Base-by-base conservation (phyloP, 2,329 filamentous ascomycete genomes). In the Aspergillus glaucus region DNA sequence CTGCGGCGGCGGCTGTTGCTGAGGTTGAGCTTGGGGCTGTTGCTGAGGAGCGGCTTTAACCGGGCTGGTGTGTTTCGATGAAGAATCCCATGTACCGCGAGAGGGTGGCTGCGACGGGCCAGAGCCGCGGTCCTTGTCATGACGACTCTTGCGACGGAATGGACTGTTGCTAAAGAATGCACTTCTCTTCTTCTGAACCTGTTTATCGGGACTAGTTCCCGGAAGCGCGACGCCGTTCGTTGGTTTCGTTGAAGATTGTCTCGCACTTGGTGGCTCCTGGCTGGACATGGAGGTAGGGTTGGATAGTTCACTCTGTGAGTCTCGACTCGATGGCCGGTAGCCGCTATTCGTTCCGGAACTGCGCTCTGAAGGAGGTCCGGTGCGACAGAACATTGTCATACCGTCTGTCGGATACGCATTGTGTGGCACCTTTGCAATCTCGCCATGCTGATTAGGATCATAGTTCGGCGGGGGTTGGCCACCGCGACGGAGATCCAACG, bases 351-450 rank as follows among this genome's bases (percentile, higher is more conserved):
- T 82, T 19, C 79, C 78, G 22, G 85, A 85, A 69, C 78, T 90
- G 69, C 72, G 81, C 71, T 85, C 83, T n/a, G 82, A 85, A 44
- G 79, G 79, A 36, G 85, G 80, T 3, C 84, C 86, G 36, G 87
- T 84, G 51, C 90, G 84, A 69, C 92, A 97, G 54, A 96, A 86
- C 81, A 97, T 95, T 0, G 92, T 96, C 90, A 97, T 97, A 4
- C 91, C 92, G 64, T 97, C 92, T 67, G 86, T 82, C 0, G 92
- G 91, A 65, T 96, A 96, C 8, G 93, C 89, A 59, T 97, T 94
- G 61, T 96, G 90, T 12, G 92, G 90, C 2, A 95, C 80, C 12
- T 81, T 71, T 3, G 83, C 77, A 51, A 88, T 81, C 21, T 84
- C 78, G 3, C 78, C 79, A 58, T 80, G 79, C 55, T 90, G 84